Evolutionary conservation across 257 asterid genomes (phyloP).

Genomic region (Scutellaria barbata): DNA sequence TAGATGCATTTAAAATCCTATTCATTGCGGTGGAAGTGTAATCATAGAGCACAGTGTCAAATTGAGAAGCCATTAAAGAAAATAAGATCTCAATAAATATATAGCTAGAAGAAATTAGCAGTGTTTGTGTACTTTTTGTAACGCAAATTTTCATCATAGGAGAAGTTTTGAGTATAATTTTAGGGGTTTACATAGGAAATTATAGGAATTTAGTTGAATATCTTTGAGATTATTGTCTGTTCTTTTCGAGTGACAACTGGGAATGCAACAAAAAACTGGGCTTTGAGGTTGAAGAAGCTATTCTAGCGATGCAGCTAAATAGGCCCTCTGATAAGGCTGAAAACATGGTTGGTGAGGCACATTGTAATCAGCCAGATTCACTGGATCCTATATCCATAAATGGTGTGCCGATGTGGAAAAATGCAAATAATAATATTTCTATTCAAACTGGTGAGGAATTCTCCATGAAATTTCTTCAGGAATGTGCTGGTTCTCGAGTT

Average conservation of each 20-base stretch:
- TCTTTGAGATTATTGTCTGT: background rate
- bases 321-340: constrained; percentile 45
- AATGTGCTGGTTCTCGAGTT: constrained; percentile 48
- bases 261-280: constrained; percentile 16
- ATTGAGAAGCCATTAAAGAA: background rate
- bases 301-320: constrained; percentile 45
- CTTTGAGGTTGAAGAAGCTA: constrained; percentile 34
- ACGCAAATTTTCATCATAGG: constrained; percentile 25
- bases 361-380: constrained; percentile 47
- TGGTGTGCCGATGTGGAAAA: constrained; percentile 37
- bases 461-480: constrained; percentile 57
- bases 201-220: constrained; percentile 1
- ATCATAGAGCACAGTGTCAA: constrained; percentile 18
- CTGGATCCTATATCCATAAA: constrained; percentile 33
- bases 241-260: constrained; percentile 21
- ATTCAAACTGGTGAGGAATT: constrained; percentile 68
- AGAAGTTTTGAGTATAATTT: constrained; percentile 24
- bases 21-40: background rate
- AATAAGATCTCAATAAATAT: background rate
- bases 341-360: constrained; percentile 45
- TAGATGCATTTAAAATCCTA: constrained; percentile 13
- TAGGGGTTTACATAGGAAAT: constrained; percentile 6
- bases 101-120: constrained; percentile 18
- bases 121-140: background rate
- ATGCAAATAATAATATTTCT: constrained; percentile 46